Conservation (phyloP, 2,329 filamentous ascomycete species). For the Cladophialophora carrionii region DNA sequence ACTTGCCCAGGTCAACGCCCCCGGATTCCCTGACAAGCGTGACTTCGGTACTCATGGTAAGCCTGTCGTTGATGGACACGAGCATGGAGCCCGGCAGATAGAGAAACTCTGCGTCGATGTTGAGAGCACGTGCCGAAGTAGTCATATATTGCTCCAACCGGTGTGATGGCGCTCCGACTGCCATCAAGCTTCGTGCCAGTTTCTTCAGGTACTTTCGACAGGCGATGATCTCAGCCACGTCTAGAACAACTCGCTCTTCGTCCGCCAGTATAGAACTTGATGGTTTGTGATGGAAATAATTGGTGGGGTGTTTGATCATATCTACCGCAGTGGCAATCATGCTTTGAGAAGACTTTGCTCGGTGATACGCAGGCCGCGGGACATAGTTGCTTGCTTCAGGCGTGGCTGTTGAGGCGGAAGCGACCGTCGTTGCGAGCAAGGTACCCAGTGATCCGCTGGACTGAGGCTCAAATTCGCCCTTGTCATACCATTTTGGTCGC, state of each 20-base stretch:
- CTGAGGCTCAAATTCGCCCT: conserved; percentile 17
- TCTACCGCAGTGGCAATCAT: conserved; percentile 35
- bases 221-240: conserved; percentile 70
- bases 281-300: conserved; percentile 27
- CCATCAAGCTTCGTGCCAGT: conserved; percentile 84
- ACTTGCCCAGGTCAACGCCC: conserved; percentile 49
- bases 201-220: conserved; percentile 82
- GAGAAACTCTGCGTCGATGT: conserved; percentile 85
- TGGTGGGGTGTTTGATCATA: conserved; percentile 33
- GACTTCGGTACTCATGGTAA: conserved; percentile 53
- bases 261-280: conserved; percentile 20
- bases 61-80: conserved; percentile 72
- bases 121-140: conserved; percentile 85
- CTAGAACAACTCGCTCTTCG: conserved; percentile 32
- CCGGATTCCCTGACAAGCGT: conserved; percentile 50
- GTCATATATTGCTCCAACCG: conserved; percentile 86
- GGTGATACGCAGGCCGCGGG: conserved; percentile 19
- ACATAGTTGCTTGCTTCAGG: conserved; percentile 20
- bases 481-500: conserved; percentile 40
- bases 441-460: conserved; percentile 29
- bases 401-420: conserved; percentile 22
- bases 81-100: conserved; percentile 95
- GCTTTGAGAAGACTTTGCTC: conserved; percentile 22
- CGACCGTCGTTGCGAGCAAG: conserved; percentile 27
- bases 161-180: conserved; percentile 87